Conservation (phyloP, 371 early-diverging fungal genomes). For the Nematocida displodere region DNA sequence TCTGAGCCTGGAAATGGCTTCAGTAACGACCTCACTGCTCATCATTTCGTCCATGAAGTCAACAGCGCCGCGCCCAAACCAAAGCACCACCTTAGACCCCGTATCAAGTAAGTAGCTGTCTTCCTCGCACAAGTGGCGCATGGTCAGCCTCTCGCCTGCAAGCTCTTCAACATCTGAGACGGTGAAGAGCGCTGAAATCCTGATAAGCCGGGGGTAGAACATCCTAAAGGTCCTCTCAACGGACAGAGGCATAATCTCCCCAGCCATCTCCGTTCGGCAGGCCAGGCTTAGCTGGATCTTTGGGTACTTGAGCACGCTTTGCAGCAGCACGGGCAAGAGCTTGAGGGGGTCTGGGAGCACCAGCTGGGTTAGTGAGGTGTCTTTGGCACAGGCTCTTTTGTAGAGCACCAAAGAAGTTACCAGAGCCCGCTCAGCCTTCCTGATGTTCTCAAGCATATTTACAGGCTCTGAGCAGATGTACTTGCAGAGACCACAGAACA, state of each 20-base stretch:
- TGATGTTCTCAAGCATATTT: slow-evolving; percentile 46
- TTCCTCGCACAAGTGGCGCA: slow-evolving; percentile 37
- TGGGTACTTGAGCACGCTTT: slow-evolving; percentile 58
- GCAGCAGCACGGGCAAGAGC: slow-evolving; percentile 60
- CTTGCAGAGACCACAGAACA: slow-evolving; percentile 61
- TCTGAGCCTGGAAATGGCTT: slow-evolving; percentile 8
- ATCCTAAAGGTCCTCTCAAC: slow-evolving; percentile 60
- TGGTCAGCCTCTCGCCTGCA: slow-evolving; percentile 49
- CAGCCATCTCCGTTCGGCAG: slow-evolving; percentile 1
- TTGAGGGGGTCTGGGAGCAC: slow-evolving; percentile 64
- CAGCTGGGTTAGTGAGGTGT: slow-evolving; percentile 57
- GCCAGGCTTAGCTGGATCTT: slow-evolving; percentile 38
- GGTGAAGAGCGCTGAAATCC: slow-evolving; percentile 60
- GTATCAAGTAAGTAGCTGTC: slow-evolving; percentile 65
- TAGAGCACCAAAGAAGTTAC: slow-evolving; percentile 54
- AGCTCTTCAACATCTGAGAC: slow-evolving; percentile 42
- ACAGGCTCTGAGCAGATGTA: slow-evolving; percentile 47
- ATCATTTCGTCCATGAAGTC: slow-evolving; percentile 46
- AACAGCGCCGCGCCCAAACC: slow-evolving; percentile 61
- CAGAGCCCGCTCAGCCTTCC: slow-evolving; percentile 54
- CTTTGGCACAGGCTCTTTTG: slow-evolving; percentile 58
- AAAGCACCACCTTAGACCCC: slow-evolving; percentile 55
- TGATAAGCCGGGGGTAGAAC: slow-evolving; percentile 64
- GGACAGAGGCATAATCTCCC: slow-evolving; percentile 38
- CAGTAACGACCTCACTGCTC: background rate